Evolutionary conservation across 2,329 filamentous ascomycete species (phyloP).

Genomic region (Cladorrhinum sp.): DNA sequence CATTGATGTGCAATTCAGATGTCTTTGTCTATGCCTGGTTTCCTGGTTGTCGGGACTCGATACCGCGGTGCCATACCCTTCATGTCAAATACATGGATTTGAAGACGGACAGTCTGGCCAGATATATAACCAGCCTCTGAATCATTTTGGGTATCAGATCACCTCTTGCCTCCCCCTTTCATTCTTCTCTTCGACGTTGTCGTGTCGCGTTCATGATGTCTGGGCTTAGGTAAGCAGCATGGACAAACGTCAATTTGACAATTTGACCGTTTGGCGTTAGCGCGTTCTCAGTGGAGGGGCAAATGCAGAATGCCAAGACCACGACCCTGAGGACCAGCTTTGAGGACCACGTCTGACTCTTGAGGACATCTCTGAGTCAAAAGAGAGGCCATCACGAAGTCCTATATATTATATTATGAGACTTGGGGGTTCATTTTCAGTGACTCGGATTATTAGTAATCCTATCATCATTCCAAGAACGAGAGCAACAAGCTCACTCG

Average conservation of each 20-base stretch:
- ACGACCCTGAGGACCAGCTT: constrained; percentile 1
- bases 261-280: background rate
- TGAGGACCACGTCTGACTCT: constrained; percentile 16
- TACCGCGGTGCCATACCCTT: too few relatives aligned
- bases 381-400: constrained; percentile 6
- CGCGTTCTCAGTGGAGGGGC: background rate
- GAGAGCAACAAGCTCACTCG: background rate
- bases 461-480: constrained; percentile 6
- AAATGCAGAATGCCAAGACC: background rate
- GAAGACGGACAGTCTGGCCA: too few relatives aligned
- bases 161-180: background rate
- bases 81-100: too few relatives aligned
- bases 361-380: constrained; percentile 21
- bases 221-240: constrained; percentile 6
- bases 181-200: background rate
- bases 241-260: background rate
- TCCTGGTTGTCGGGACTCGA: background rate
- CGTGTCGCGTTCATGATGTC: background rate
- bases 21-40: background rate
- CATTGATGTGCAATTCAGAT: background rate
- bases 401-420: constrained; percentile 19
- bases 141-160: too few relatives aligned
- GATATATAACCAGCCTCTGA: too few relatives aligned
- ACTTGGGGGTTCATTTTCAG: constrained; percentile 7
- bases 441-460: constrained; percentile 13